These are phyloP conservation scores for Solanum peruvianum DNA, from an alignment of 257 asterid species.

Conservation along the genomic window DNA sequence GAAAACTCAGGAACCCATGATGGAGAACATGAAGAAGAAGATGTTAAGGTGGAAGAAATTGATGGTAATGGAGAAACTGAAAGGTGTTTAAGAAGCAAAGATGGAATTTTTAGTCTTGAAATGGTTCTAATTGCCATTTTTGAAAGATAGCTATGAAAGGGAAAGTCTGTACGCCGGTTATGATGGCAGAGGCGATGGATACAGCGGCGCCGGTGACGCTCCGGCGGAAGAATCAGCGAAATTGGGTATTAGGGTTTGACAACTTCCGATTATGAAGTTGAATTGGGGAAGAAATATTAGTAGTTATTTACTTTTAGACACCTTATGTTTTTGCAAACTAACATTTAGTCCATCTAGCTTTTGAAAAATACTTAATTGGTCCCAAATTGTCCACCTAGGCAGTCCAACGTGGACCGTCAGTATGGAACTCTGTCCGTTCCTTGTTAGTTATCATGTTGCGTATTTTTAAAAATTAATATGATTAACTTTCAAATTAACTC, in stretches of 20 bases:
- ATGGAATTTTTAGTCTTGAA: background rate
- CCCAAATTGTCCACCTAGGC: background rate
- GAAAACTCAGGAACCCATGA: background rate
- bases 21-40: background rate
- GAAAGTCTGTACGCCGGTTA: background rate
- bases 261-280: background rate
- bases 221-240: background rate
- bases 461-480: rapidly evolving
- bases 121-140: background rate
- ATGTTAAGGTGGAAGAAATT: background rate
- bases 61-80: background rate
- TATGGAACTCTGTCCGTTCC: background rate
- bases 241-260: background rate
- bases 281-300: background rate
- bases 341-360: background rate
- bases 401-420: background rate
- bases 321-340: background rate
- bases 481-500: too few relatives aligned
- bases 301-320: background rate
- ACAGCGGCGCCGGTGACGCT: background rate
- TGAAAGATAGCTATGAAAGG: background rate
- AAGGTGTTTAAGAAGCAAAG: background rate
- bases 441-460: too few relatives aligned
- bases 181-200: background rate
- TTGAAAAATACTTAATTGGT: background rate